Evolutionary conservation across 2,329 filamentous ascomycete species (phyloP), one percentile per base, ranked within the genome.

Genomic region (Onygenales sp.): DNA sequence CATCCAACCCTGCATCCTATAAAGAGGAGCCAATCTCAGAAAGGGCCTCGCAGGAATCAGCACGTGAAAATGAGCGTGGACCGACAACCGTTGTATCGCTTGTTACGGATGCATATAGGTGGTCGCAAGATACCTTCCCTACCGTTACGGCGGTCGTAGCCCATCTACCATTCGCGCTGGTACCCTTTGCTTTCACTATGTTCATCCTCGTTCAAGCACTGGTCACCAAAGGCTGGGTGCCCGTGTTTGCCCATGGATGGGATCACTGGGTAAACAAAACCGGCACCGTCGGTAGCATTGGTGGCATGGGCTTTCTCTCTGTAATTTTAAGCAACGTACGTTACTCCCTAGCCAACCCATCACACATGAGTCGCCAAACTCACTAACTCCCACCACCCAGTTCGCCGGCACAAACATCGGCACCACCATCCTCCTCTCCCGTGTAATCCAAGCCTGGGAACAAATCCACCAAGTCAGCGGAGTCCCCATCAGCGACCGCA

Each of bases 361-460:
- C 36, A 17, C 39, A 6, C 3, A 14, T 17, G 13, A 32, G 4
- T 17, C 11, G 34, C 31, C 14, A 46, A 27, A 27, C 31, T 4
- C 31, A 27, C 54, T 63, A 53, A 65, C 36, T 53, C 10, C 17
- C 43, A 36, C 8, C 34, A 6, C 14, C 31, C 56, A 88, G 84
- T 88, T 88, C 59, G 83, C 86, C 0, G 86, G 86, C 14, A 88
- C 86, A 1, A 88, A 88, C 58, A 88, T 88, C 51, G 85, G 86
- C 36, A 87, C 85, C 0, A 85, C 85, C 0, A 88, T 89, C 61
- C 78, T 88, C 0, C 74, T 88, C 1, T 87, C 79, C 7, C 82
- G 85, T 2, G 78, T 88, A 6, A 79, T 88, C 9, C 85, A 88
- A 63, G 71, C 79, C 0, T 88, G 86, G 86, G 71, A 80, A 57